phyloP scores from a whole-genome alignment of 83 land plant genomes.

The Diphasiastrum complanatum region DNA sequence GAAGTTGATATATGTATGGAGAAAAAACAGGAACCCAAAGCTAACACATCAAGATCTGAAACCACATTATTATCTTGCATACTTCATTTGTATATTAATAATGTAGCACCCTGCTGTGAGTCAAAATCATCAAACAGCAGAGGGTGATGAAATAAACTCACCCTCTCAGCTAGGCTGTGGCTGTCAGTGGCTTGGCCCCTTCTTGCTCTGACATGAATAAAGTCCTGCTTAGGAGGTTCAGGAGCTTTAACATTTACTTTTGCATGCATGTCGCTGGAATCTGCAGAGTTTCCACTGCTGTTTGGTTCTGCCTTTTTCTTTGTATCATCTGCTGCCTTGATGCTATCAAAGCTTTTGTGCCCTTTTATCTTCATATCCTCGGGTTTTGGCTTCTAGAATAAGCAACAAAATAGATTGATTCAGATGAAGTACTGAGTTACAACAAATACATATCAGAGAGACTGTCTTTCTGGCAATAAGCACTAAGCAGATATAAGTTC shows the following conservation, averaged over 20 bases:
- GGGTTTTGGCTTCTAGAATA: background rate
- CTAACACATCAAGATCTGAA: too few species aligned
- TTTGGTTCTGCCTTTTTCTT: background rate
- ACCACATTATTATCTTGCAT: too few species aligned
- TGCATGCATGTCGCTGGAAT: background rate
- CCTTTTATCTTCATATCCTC: too few species aligned
- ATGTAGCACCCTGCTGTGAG: background rate
- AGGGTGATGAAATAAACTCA: background rate
- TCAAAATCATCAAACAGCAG: too few species aligned
- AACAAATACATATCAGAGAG: too few species aligned
- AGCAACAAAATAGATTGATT: too few species aligned
- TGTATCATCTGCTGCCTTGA: background rate
- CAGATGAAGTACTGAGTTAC: too few species aligned
- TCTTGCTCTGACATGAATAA: conserved; percentile 14
- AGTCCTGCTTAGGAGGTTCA: conserved; percentile 2
- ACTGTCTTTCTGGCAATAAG: too few species aligned
- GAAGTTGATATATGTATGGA: too few species aligned
- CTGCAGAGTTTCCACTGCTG: background rate
- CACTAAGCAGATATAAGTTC: too few species aligned
- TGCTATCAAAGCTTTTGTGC: background rate
- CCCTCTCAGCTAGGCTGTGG: conserved; percentile 18
- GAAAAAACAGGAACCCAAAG: too few species aligned
- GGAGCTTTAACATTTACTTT: background rate
- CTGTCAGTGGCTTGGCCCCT: conserved; percentile 20
- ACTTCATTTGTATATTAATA: too few species aligned